phyloP scores from a whole-genome alignment of 2,329 filamentous ascomycete genomes.

The Talaromyces rugulosus region DNA sequence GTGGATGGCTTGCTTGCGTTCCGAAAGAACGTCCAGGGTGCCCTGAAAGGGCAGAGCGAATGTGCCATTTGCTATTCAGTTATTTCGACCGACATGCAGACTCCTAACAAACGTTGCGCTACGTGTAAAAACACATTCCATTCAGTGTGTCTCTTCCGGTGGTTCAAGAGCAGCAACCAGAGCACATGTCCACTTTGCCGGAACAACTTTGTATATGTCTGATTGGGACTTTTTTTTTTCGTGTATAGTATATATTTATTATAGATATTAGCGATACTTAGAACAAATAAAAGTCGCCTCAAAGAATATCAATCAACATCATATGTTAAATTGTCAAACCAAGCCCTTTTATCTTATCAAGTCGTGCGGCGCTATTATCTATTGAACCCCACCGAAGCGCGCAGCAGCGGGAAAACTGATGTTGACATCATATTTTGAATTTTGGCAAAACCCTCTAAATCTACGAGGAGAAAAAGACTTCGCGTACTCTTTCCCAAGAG shows the following conservation, averaged over 20 bases:
- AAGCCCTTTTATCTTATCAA: background rate
- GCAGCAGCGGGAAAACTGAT: background rate
- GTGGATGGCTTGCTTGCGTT: conserved; percentile 84
- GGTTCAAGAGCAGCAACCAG: conserved; percentile 92
- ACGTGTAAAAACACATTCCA: conserved; percentile 97
- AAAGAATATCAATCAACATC: background rate
- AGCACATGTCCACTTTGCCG: conserved; percentile 90
- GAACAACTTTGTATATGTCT: conserved; percentile 70
- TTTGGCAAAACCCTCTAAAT: background rate
- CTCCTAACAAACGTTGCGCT: conserved; percentile 84
- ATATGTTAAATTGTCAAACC: background rate
- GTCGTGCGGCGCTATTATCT: background rate
- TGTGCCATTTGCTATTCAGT: conserved; percentile 97
- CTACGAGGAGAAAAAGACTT: background rate
- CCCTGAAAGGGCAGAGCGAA: conserved; percentile 87
- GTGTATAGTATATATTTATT: conserved; percentile 9
- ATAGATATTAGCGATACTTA: conserved; percentile 3
- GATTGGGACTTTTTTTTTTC: background rate
- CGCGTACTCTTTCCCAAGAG: background rate
- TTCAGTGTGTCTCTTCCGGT: conserved; percentile 83
- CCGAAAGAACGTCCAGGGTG: conserved; percentile 78
- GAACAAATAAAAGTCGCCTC: background rate
- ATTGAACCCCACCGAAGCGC: background rate
- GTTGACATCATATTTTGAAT: background rate
- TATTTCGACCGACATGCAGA: conserved; percentile 79